Base-by-base conservation (phyloP, 2,329 filamentous ascomycete species). In the Fusarium chaquense region DNA sequence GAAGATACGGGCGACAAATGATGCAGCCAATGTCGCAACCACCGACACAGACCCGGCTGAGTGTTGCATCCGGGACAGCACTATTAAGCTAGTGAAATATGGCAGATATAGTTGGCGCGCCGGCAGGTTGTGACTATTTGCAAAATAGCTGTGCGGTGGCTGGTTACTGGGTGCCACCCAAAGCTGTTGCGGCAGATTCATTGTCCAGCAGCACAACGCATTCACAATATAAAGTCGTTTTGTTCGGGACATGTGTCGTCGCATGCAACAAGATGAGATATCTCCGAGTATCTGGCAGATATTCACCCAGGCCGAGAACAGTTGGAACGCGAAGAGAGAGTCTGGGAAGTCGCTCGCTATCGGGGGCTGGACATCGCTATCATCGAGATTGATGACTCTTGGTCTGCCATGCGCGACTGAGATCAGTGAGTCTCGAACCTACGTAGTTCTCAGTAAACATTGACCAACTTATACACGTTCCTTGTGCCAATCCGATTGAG, bases 1-100 rank as follows among this genome's bases (percentile, higher is more conserved):
- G 13, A 52, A 52, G 2, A 52, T 52, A 1, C 50, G 50, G 12
- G 50, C 50, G 10, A 52, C 50, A 41, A 52, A 32, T 1, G 50
- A 52, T 5, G 50, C 50, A 22, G 50, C 50, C 26, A 52, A 15
- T 3, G 50, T 52, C 4, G 50, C 50, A 2, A 26, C 30, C 26
- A 24, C 3, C 4, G 50, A 52, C 5, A 52, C 4, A 6, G 50
- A 52, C 9, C 50, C 50, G 2, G 35, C 50, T 0, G 50, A 52
- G 36, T 52, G 50, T 26, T 52, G 50, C 50, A 52, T 52, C 10
- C 50, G n/a, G 6, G 50, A 52, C 15, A 52, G 50, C 9, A 52
- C 50, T 18, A 52, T 52, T 13, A 52, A 18, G 26, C 50, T 52
- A n/a, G 50, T 52, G 5, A 52, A 22, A 6, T 52, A 52, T n/a